These are phyloP conservation scores for Grigorovia yakushimaensis DNA, from an alignment of 805 yeast genomes.

Conservation along the genomic window DNA sequence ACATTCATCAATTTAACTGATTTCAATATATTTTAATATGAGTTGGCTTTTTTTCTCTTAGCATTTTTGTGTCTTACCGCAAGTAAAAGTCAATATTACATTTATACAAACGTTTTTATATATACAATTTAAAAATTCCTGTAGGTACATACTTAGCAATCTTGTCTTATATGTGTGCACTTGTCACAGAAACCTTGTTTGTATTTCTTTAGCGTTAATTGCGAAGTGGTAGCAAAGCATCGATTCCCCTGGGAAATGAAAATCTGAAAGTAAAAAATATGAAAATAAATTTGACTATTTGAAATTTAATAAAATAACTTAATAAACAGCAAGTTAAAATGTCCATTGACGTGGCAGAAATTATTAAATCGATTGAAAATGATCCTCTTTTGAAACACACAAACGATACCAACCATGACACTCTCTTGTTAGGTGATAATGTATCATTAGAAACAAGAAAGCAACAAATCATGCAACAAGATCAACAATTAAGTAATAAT, in stretches of 20 bases:
- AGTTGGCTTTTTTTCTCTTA: no score
- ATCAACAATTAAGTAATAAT: slow-evolving; percentile 6
- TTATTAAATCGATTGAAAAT: slow-evolving; percentile 1
- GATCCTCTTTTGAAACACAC: slow-evolving; percentile 4
- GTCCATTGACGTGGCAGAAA: neutral
- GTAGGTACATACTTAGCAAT: no score
- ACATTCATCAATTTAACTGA: slow-evolving; percentile 33
- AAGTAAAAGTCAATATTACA: no score
- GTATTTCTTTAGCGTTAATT: no score
- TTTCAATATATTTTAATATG: slow-evolving; percentile 4
- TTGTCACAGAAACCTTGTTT: no score
- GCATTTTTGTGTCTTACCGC: no score
- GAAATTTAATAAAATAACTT: no score
- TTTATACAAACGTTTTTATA: no score
- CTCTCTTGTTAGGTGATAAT: neutral
- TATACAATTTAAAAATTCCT: no score
- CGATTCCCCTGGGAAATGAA: neutral
- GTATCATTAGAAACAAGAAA: neutral
- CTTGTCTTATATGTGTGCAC: no score
- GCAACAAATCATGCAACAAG: neutral
- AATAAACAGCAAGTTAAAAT: neutral
- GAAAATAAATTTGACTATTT: no score
- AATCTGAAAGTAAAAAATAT: neutral
- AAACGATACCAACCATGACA: neutral
- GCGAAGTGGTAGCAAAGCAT: no score